These are phyloP conservation scores for Sarocladiaceae sp. DNA, from an alignment of 2,329 filamentous ascomycete genomes.

Conservation along the genomic window DNA sequence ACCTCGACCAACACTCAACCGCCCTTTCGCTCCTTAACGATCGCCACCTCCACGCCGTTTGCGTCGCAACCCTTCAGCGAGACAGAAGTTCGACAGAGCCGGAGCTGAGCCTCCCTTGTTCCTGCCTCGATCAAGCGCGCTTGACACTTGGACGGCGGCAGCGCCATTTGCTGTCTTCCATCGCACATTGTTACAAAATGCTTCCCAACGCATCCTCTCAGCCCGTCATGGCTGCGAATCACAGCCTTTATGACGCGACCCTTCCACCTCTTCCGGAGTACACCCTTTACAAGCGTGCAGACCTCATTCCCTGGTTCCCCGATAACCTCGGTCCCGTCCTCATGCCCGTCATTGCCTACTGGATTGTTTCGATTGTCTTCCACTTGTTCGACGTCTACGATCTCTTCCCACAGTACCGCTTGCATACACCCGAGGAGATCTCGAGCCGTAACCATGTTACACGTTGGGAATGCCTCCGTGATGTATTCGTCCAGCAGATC, in stretches of 20 bases:
- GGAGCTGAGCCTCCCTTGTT: too few relatives aligned
- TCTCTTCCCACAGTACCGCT: slow-evolving; percentile 80
- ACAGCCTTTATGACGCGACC: slow-evolving; percentile 45
- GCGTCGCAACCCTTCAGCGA: too few relatives aligned
- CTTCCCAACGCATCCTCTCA: slow-evolving; percentile 16
- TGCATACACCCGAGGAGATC: slow-evolving; percentile 93
- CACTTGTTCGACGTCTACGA: slow-evolving; percentile 82
- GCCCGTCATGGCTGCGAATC: slow-evolving; percentile 40
- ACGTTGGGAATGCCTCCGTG: slow-evolving; percentile 77
- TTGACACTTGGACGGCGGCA: too few relatives aligned
- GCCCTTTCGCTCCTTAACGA: too few relatives aligned
- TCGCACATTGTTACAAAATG: background rate
- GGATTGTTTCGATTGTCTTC: slow-evolving; percentile 78
- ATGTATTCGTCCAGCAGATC: slow-evolving; percentile 86
- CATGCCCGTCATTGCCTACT: slow-evolving; percentile 79
- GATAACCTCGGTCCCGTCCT: slow-evolving; percentile 75
- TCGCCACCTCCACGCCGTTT: too few relatives aligned
- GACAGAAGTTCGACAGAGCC: too few relatives aligned
- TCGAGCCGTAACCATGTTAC: slow-evolving; percentile 79
- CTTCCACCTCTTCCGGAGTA: slow-evolving; percentile 86
- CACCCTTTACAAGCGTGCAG: slow-evolving; percentile 60
- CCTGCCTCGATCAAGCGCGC: background rate
- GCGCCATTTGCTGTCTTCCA: background rate
- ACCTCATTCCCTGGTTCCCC: slow-evolving; percentile 70
- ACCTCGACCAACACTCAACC: too few relatives aligned